Percentiles rank a stretch among this genome's conserved stretches.
These are phyloP conservation scores for Fomes fomentarius DNA, from an alignment of 1,284 basidiomycete genomes.

Conservation along the genomic window DNA sequence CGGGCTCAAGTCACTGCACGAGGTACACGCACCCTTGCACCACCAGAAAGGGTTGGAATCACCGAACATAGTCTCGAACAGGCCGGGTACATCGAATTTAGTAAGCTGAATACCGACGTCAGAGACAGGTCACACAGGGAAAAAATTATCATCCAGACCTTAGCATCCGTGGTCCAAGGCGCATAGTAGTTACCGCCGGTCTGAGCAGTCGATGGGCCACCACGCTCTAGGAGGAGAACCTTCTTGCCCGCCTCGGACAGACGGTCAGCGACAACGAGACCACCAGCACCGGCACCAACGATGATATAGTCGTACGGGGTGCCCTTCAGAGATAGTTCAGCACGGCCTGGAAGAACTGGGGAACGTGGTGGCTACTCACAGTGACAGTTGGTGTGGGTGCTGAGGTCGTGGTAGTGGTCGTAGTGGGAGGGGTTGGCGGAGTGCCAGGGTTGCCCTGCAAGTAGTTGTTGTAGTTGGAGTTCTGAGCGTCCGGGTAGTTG, in stretches of 20 bases:
- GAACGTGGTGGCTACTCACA: constrained; percentile 26
- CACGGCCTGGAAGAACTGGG: background rate
- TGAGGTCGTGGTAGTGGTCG: constrained; percentile 36
- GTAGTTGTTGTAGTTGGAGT: constrained; percentile 51
- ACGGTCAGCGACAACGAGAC: constrained; percentile 54
- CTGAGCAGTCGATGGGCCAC: constrained; percentile 60
- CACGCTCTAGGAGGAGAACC: constrained; percentile 62
- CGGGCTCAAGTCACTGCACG: background rate
- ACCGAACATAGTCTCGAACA: constrained; percentile 67
- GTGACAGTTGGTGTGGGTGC: constrained; percentile 43
- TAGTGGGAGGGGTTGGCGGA: constrained; percentile 28
- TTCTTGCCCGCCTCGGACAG: constrained; percentile 65
- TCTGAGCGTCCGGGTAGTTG: constrained; percentile 52
- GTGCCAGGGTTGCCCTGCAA: constrained; percentile 47
- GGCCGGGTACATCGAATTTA: constrained; percentile 65
- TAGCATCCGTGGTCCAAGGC: constrained; percentile 52
- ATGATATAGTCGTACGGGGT: constrained; percentile 66
- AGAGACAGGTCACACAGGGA: background rate
- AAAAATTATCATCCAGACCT: constrained; percentile 36
- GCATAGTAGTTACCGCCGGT: constrained; percentile 64
- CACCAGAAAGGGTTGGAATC: constrained; percentile 61
- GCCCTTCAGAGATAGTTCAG: constrained; percentile 30
- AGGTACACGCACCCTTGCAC: constrained; percentile 51
- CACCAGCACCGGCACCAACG: constrained; percentile 60
- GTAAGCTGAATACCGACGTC: constrained; percentile 45